phyloP scores from a whole-genome alignment of 1,284 basidiomycete species.

The Erythrobasidium hasegawianum region DNA sequence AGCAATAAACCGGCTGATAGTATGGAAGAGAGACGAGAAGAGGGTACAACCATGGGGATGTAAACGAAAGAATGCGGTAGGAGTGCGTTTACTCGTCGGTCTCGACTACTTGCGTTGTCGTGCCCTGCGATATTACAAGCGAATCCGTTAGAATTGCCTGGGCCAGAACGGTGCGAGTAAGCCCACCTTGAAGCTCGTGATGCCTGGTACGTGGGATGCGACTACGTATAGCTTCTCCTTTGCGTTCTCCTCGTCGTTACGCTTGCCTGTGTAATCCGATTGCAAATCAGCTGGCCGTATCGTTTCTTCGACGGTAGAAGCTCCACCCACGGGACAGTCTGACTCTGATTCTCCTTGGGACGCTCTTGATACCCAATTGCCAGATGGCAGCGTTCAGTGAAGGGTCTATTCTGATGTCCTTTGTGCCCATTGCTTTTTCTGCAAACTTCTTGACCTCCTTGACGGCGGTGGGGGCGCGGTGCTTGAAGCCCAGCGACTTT shows the following conservation, averaged over 20 bases:
- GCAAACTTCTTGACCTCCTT: constrained; percentile 88
- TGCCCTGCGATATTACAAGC: constrained; percentile 57
- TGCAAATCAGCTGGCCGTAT: constrained; percentile 8
- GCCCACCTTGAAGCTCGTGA: constrained; percentile 66
- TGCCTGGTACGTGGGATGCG: constrained; percentile 69
- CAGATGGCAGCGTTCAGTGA: constrained; percentile 90
- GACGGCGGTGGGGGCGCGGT: constrained; percentile 75
- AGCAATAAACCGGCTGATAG: neutral
- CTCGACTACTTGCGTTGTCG: constrained; percentile 76
- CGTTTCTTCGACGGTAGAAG: neutral
- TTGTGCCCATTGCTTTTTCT: constrained; percentile 86
- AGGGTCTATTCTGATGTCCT: constrained; percentile 86
- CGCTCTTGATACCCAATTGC: constrained; percentile 81
- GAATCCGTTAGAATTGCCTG: neutral
- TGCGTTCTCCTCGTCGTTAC: constrained; percentile 91
- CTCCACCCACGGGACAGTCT: constrained; percentile 77
- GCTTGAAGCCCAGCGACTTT: constrained; percentile 54
- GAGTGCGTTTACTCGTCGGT: constrained; percentile 45
- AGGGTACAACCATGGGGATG: neutral
- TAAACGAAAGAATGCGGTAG: neutral
- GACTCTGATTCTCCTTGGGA: constrained; percentile 82
- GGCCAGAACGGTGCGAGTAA: neutral
- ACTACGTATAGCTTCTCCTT: constrained; percentile 97
- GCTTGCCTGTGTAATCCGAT: constrained; percentile 58
- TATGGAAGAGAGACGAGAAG: neutral